These are phyloP conservation scores for Ciborinia camelliae DNA, from an alignment of 2,329 filamentous ascomycete genomes.

Conservation along the genomic window DNA sequence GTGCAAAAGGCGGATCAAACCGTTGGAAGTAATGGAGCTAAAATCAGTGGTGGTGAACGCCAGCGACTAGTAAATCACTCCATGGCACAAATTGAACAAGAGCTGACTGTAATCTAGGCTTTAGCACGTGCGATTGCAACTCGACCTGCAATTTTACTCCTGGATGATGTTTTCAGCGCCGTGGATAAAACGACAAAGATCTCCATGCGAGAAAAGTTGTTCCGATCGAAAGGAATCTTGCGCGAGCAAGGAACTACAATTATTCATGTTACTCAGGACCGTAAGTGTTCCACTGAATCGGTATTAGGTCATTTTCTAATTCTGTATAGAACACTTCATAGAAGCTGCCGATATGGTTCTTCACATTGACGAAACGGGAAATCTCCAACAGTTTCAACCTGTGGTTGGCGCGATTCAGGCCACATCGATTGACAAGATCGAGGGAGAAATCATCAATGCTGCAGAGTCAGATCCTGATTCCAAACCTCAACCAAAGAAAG, in stretches of 20 bases:
- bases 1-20: constrained; percentile 27
- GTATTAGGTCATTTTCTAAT: not conserved
- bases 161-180: constrained; percentile 32
- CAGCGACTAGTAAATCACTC: constrained; percentile 27
- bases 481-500: not conserved
- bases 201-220: constrained; percentile 21
- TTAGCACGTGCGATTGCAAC: constrained; percentile 29
- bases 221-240: constrained; percentile 22
- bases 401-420: constrained; percentile 38
- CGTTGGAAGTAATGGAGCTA: constrained; percentile 36
- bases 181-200: constrained; percentile 27
- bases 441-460: not conserved
- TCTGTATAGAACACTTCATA: not conserved
- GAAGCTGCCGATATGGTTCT: constrained; percentile 31
- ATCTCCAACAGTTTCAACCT: constrained; percentile 36
- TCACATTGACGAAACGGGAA: constrained; percentile 41
- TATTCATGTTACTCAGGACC: constrained; percentile 32
- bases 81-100: constrained; percentile 14
- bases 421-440: constrained; percentile 39
- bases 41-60: constrained; percentile 32
- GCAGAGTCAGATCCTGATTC: not conserved
- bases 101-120: constrained; percentile 36
- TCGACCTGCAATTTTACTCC: constrained; percentile 22
- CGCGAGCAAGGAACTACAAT: constrained; percentile 36
- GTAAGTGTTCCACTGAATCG: not conserved